Evolutionary conservation across 2,329 filamentous ascomycete genomes (phyloP).

Genomic region (Neofusicoccum ribis): DNA sequence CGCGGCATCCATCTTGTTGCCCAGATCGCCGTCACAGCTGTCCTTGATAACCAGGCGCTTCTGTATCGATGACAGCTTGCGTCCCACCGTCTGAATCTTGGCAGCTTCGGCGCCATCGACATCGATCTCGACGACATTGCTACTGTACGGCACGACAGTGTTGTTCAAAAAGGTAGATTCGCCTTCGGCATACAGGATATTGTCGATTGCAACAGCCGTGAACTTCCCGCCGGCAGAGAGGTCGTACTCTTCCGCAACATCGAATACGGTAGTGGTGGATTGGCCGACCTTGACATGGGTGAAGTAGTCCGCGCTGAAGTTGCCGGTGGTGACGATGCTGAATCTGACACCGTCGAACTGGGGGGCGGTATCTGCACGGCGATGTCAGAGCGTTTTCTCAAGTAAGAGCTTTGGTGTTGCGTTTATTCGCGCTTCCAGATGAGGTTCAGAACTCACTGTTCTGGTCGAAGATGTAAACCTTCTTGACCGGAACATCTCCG

Average conservation of each 20-base stretch:
- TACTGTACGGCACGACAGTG: constrained; percentile 54
- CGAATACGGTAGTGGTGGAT: constrained; percentile 55
- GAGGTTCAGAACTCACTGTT: constrained; percentile 39
- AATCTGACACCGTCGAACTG: constrained; percentile 57
- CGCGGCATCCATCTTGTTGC: constrained; percentile 50
- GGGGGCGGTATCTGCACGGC: constrained; percentile 41
- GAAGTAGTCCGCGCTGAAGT: constrained; percentile 53
- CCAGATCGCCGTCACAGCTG: constrained; percentile 55
- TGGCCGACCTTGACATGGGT: constrained; percentile 48
- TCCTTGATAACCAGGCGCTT: constrained; percentile 56
- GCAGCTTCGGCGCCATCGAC: constrained; percentile 60
- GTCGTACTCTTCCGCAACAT: constrained; percentile 58
- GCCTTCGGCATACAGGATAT: constrained; percentile 56
- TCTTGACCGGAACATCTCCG: constrained; percentile 54
- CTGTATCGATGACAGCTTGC: constrained; percentile 40
- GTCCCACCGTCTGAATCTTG: constrained; percentile 42
- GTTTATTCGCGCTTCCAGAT: not conserved
- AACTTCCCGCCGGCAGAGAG: constrained; percentile 54
- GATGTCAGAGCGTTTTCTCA: not conserved
- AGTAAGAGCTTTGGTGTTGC: not conserved
- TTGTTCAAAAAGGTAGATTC: constrained; percentile 57
- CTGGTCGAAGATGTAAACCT: constrained; percentile 50
- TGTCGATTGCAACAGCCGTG: constrained; percentile 57
- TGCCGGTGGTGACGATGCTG: constrained; percentile 43
- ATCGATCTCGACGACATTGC: constrained; percentile 59